phyloP scores from a whole-genome alignment of 345 rosid genomes.

The Murraya paniculata region DNA sequence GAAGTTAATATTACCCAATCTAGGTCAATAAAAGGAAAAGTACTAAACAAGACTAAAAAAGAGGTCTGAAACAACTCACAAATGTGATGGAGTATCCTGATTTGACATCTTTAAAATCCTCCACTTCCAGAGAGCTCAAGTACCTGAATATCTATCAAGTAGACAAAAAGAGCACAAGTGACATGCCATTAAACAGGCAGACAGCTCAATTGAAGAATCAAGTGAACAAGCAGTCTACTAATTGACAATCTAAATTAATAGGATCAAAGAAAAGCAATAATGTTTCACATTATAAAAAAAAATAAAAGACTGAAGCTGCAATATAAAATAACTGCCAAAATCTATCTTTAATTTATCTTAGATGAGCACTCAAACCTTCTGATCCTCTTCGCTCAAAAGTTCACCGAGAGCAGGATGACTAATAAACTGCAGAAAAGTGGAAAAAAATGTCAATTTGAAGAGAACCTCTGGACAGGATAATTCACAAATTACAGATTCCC shows the following conservation, averaged over 20 bases:
- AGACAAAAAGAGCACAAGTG: neutral
- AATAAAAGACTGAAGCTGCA: neutral
- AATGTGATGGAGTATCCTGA: slow-evolving; percentile 85
- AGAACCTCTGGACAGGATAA: neutral
- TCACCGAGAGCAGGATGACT: slow-evolving; percentile 88
- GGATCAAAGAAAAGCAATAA: neutral
- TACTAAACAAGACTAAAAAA: neutral
- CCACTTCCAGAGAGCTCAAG: slow-evolving; percentile 73
- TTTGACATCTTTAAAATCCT: slow-evolving; percentile 84
- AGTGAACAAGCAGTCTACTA: neutral
- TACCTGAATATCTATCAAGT: slow-evolving; percentile 63
- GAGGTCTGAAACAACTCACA: slow-evolving; percentile 45
- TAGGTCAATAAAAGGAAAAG: neutral
- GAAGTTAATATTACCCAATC: neutral
- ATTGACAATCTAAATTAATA: neutral
- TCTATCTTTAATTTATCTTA: neutral
- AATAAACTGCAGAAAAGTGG: slow-evolving; percentile 51
- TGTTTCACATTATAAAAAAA: neutral
- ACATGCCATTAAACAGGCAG: neutral
- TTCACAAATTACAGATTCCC: neutral
- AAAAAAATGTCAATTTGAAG: neutral
- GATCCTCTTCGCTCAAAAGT: slow-evolving; percentile 84
- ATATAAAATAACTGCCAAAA: slow-evolving; percentile 2
- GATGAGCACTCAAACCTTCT: slow-evolving; percentile 54
- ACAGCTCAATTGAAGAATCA: neutral